A percentile compares a stretch with the other conserved stretches of the same genome.
These are phyloP conservation scores for Theobroma cacao DNA, from an alignment of 345 rosid genomes.

Conservation along the genomic window DNA sequence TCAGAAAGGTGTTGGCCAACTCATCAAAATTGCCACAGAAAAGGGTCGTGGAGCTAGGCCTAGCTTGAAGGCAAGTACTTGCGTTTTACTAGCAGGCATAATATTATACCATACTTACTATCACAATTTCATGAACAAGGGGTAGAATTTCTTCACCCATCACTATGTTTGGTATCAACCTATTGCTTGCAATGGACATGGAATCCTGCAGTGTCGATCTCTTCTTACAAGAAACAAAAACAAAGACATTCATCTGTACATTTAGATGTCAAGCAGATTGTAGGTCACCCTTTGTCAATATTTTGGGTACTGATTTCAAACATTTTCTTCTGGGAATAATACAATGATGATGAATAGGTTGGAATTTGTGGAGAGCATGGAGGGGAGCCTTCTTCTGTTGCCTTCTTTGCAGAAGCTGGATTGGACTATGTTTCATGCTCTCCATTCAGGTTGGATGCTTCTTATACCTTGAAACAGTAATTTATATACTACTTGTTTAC, in stretches of 20 bases:
- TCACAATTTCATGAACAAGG: background rate
- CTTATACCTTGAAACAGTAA: background rate
- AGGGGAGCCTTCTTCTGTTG: constrained; percentile 94
- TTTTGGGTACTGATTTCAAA: background rate
- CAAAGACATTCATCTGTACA: background rate
- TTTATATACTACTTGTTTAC: background rate
- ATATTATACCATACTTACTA: too few species aligned
- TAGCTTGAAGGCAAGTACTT: constrained; percentile 61
- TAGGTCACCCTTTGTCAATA: background rate
- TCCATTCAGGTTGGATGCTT: constrained; percentile 68
- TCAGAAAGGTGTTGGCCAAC: constrained; percentile 85
- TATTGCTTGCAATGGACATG: background rate
- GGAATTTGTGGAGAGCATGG: constrained; percentile 98
- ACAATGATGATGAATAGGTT: constrained; percentile 40
- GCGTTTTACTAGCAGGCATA: background rate
- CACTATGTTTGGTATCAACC: background rate
- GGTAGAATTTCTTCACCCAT: background rate
- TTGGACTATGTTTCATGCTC: constrained; percentile 95
- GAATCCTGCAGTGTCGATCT: background rate
- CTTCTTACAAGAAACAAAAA: background rate
- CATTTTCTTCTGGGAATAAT: background rate
- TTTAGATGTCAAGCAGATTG: background rate
- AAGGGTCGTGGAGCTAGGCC: constrained; percentile 83
- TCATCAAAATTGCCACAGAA: constrained; percentile 80
- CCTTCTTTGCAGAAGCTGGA: constrained; percentile 83